phyloP scores from a whole-genome alignment of 371 early-diverging fungal species.

The Mucor irregularis region DNA sequence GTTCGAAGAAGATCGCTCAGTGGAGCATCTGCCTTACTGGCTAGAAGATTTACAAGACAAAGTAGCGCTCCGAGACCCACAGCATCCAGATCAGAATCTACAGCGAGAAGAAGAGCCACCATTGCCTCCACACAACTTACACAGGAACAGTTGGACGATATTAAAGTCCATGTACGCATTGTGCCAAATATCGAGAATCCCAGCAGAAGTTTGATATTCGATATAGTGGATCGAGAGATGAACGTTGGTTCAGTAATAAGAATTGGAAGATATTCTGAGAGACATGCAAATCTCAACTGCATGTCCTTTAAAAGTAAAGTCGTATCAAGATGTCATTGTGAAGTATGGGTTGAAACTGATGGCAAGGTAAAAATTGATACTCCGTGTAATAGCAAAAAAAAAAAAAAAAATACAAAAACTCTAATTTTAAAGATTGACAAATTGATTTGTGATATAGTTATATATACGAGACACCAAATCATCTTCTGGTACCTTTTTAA shows the following conservation, averaged over 20 bases:
- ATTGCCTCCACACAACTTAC: not conserved
- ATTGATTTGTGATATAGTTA: slow-evolving; percentile 49
- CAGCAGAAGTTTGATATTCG: slow-evolving; percentile 73
- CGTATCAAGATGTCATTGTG: slow-evolving; percentile 92
- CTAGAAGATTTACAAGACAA: slow-evolving; percentile 13
- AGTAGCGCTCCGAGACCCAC: not conserved
- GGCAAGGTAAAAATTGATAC: slow-evolving; percentile 58
- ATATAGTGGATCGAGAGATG: slow-evolving; percentile 76
- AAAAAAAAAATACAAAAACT: not conserved
- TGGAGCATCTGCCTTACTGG: slow-evolving; percentile 9
- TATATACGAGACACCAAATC: slow-evolving; percentile 92
- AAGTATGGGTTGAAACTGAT: slow-evolving; percentile 78
- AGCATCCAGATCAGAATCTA: slow-evolving; percentile 9
- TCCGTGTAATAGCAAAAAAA: slow-evolving; percentile 1
- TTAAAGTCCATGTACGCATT: slow-evolving; percentile 61
- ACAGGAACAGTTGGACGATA: not conserved
- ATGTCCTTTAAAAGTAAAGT: slow-evolving; percentile 93
- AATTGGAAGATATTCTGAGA: slow-evolving; percentile 78
- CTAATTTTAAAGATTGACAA: not conserved
- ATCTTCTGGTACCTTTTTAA: slow-evolving; percentile 96
- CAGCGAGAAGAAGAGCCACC: slow-evolving; percentile 7
- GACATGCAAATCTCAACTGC: slow-evolving; percentile 54
- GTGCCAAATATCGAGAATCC: slow-evolving; percentile 72
- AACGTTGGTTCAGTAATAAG: slow-evolving; percentile 64
- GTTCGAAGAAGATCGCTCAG: slow-evolving; percentile 16